Percentiles rank a stretch among this genome's conserved stretches.
Evolutionary conservation across 2,329 filamentous ascomycete genomes (phyloP).

Genomic region (Exutisphaerella laricina): DNA sequence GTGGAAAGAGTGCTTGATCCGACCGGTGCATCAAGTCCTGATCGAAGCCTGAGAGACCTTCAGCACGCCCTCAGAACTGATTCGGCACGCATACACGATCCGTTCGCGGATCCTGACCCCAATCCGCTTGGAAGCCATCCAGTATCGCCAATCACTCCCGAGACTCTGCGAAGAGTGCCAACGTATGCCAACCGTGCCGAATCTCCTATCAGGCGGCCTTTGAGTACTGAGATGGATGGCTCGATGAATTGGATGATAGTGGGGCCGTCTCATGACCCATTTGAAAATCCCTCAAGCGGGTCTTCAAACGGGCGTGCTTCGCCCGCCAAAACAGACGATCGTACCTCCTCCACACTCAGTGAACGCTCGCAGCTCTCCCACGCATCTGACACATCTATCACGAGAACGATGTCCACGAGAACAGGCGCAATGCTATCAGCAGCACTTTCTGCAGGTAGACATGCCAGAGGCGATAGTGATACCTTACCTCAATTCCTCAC

Average conservation of each 20-base stretch:
- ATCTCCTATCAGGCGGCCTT: conserved; percentile 14
- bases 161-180: conserved; percentile 27
- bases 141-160: conserved; percentile 9
- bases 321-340: conserved; percentile 50
- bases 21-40: conserved; percentile 1
- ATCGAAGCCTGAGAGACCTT: conserved; percentile 16
- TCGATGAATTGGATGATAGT: conserved; percentile 29
- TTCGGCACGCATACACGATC: conserved; percentile 24
- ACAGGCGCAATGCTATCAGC: conserved; percentile 37
- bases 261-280: conserved; percentile 12
- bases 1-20: conserved; percentile 6
- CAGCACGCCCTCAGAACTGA: conserved; percentile 13
- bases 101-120: conserved; percentile 38
- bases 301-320: conserved; percentile 37
- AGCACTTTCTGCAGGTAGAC: conserved; percentile 21
- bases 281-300: conserved; percentile 12
- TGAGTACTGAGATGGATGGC: conserved; percentile 19
- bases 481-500: conserved; percentile 9
- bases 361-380: conserved; percentile 45
- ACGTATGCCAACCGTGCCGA: conserved; percentile 19
- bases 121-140: conserved; percentile 35
- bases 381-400: conserved; percentile 39
- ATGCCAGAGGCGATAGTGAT: conserved; percentile 6
- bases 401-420: conserved; percentile 42
- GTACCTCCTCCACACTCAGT: conserved; percentile 53